phyloP scores from a whole-genome alignment of 768 basidiomycete genomes.

The Mrakia frigida region DNA sequence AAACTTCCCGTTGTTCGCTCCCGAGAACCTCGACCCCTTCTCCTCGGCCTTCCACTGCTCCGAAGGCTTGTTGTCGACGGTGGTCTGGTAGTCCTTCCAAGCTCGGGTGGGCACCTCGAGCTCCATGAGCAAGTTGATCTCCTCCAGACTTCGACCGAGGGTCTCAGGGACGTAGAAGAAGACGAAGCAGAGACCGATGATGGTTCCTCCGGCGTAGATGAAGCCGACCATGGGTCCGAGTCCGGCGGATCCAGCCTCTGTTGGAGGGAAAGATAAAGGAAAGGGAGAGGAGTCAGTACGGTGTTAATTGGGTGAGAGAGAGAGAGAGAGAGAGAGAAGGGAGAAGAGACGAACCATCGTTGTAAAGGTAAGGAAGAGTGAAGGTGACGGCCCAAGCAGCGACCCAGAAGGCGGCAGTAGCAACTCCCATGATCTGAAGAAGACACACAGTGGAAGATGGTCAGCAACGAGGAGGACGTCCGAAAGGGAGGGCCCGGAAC shows the following conservation, averaged over 20 bases:
- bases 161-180: conserved; percentile 43
- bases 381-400: conserved; percentile 44
- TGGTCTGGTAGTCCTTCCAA: conserved; percentile 34
- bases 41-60: conserved; percentile 37
- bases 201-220: conserved; percentile 38
- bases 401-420: conserved; percentile 45
- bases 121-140: conserved; percentile 37
- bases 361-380: conserved; percentile 44
- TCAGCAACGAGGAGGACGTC: too few relatives aligned
- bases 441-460: too few relatives aligned
- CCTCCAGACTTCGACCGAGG: conserved; percentile 33
- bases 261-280: too few relatives aligned
- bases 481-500: too few relatives aligned
- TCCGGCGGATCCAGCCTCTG: conserved; percentile 33
- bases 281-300: too few relatives aligned
- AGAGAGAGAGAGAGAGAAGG: too few relatives aligned
- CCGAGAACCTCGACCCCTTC: conserved; percentile 13
- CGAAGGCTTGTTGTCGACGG: conserved; percentile 40
- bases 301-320: too few relatives aligned
- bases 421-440: conserved; percentile 39
- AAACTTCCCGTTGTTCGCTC: not conserved
- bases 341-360: conserved; percentile 17
- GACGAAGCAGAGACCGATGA: conserved; percentile 39
- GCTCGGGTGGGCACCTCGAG: conserved; percentile 1
- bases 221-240: conserved; percentile 43